Conservation (phyloP, 2,329 filamentous ascomycete genomes). For the Boeremia lycopersici region DNA sequence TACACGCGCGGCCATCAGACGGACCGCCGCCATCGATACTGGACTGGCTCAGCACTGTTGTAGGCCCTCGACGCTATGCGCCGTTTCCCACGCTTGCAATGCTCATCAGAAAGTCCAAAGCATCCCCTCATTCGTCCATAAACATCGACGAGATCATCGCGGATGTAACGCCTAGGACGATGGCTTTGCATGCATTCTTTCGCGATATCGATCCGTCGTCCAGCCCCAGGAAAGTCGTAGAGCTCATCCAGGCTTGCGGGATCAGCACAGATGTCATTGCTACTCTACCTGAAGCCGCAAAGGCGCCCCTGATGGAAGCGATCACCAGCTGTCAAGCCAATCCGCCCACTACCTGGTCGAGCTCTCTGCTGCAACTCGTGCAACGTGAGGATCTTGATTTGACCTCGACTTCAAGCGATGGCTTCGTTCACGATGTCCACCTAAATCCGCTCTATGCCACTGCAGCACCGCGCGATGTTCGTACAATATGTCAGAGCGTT, state of each 20-base stretch:
- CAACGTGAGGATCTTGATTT: slow-evolving; percentile 78
- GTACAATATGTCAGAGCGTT: slow-evolving; percentile 72
- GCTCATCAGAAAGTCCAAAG: slow-evolving; percentile 45
- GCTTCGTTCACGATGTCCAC: slow-evolving; percentile 34
- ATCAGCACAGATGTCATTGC: slow-evolving; percentile 73
- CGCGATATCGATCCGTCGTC: slow-evolving; percentile 49
- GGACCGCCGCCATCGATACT: slow-evolving; percentile 66
- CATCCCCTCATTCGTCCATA: slow-evolving; percentile 45
- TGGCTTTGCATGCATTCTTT: slow-evolving; percentile 73
- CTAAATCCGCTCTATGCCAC: slow-evolving; percentile 18
- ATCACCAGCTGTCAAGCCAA: slow-evolving; percentile 84
- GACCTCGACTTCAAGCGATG: slow-evolving; percentile 23
- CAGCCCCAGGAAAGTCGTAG: slow-evolving; percentile 67
- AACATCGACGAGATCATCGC: slow-evolving; percentile 45
- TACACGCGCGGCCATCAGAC: slow-evolving; percentile 44
- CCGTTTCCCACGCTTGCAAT: slow-evolving; percentile 47
- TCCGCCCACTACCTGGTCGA: slow-evolving; percentile 78
- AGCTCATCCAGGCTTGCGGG: slow-evolving; percentile 73
- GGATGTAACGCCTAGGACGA: slow-evolving; percentile 58
- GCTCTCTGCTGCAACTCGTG: slow-evolving; percentile 73
- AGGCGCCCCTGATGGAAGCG: slow-evolving; percentile 79
- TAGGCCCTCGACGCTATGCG: slow-evolving; percentile 36
- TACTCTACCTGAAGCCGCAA: slow-evolving; percentile 83
- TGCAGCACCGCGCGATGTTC: slow-evolving; percentile 66
- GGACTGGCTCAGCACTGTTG: slow-evolving; percentile 52